Base-by-base conservation (phyloP, 2,329 filamentous ascomycete genomes). In the Trichoderma pleuroti region DNA sequence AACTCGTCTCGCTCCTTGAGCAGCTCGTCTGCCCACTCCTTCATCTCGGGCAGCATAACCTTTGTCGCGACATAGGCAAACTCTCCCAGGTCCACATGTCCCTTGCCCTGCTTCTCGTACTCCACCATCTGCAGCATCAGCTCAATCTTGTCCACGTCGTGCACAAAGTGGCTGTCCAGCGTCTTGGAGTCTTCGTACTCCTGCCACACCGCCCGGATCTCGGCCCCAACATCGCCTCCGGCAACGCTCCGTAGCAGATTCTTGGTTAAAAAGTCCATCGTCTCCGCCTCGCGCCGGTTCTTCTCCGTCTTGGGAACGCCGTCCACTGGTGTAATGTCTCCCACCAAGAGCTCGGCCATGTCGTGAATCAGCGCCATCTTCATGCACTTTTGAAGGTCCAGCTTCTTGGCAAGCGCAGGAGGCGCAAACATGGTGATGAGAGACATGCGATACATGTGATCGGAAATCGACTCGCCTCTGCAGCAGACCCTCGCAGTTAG, bases 401-500 rank as follows among this genome's bases (percentile, higher is more conserved):
- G 85, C 49, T 87, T 87, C 0, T 88, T 82, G 3, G 90, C 86
- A 12, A 98, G 88, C 1, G 91, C 83, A 0, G 92, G 86, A 2
- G 96, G 95, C 3, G 93, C 94, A 74, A 98, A 88, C 90, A 99
- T 93, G 74, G 93, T 94, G 81, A 99, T 93, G 75, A 99, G 88
- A 63, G 94, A 93, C 96, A 99, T 99, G 82, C 96, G 94, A 83
- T 98, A 99, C 96, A 99, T 99, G 86, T 99, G 96, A 83, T 99
- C 96, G 68, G 93, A 88, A 78, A 99, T 98, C 2, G 93, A 97
- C 82, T 99, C 96, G 79, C 93, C 92, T 71, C 87, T 90, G 73
- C 7, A 30, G 2, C 12, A 28, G 36, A 32, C 6, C 30, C 26
- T 28, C 34, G n/a, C 36, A 2, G 49, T 69, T 56, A 54, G 56